Evolutionary conservation across 352 stramenopile genomes (phyloP).

Genomic region (Phytophthora sp.): DNA sequence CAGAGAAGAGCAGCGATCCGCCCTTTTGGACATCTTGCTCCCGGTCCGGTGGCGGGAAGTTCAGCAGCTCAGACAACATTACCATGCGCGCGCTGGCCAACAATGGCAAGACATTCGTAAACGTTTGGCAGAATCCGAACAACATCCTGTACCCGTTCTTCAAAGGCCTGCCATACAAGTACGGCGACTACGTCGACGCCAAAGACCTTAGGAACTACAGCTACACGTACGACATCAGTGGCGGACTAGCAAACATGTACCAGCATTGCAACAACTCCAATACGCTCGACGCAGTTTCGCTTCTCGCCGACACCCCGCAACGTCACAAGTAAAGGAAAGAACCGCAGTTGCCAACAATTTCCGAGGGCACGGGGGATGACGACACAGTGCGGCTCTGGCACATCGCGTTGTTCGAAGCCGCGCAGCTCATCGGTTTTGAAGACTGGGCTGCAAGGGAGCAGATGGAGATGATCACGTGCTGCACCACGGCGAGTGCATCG

Average conservation of each 20-base stretch:
- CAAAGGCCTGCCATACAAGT: conserved; percentile 52
- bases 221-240: conserved; percentile 60
- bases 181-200: conserved; percentile 48
- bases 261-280: conserved; percentile 48
- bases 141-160: conserved; percentile 65
- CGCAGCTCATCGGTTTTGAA: conserved; percentile 43
- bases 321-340: background rate
- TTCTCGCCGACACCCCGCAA: conserved; percentile 1
- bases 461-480: conserved; percentile 61
- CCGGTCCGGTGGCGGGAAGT: conserved; percentile 25
- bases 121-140: conserved; percentile 37
- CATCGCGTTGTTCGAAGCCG: conserved; percentile 49
- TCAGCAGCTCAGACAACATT: conserved; percentile 31
- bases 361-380: conserved; percentile 21
- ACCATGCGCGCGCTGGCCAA: conserved; percentile 28
- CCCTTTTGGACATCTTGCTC: conserved; percentile 42
- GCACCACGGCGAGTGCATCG: conserved; percentile 53
- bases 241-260: conserved; percentile 55
- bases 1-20: conserved; percentile 36
- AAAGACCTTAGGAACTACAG: conserved; percentile 59
- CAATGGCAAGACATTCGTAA: conserved; percentile 32
- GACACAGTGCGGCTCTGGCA: conserved; percentile 36
- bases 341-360: conserved; percentile 12
- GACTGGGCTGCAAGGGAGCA: conserved; percentile 43
- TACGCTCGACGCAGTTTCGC: conserved; percentile 21